Base-by-base conservation (phyloP, 164 flowering plant genomes). In the Euptelea pleiosperma region DNA sequence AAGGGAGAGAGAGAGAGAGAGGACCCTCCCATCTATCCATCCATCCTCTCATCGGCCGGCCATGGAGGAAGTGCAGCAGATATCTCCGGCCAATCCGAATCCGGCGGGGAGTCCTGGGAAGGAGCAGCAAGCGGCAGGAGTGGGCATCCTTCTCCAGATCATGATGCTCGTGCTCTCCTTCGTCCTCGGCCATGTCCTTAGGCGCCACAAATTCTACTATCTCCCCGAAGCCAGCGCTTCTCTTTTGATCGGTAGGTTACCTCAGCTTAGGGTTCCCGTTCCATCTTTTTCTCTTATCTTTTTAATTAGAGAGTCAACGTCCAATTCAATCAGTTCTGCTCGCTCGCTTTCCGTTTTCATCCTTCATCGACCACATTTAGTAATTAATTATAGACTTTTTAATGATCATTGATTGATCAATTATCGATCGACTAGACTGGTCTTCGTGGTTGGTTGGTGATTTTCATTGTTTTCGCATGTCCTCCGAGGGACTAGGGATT, bases 141-240 rank as follows among this genome's bases (percentile, higher is more conserved):
- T 91, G 4, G 99, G 99, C 5, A 91, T 94, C 36, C 89, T 94
- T 12, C 89, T 94, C 2, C 99, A 94, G 87, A 94, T 94, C 68
- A 91, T 91, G 96, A 94, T 94, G 99, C 89, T 94, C 9, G 99
- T 94, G 2, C 81, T 91, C 21, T 89, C 99, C 15, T 94, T 94
- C 73, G 91, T 94, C 28, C 85, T 94, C 41, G 97, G 99, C 30
- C 96, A 94, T 53, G 93, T 91, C 37, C 86, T 94, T 15, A 82
- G 99, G 46, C 95, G 99, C 25, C 92, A 84, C 62, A 84, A 82
- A 40, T 73, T 94, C 73, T 87, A 86, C 57, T 88, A 86, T 63
- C 79, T 94, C 18, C 99, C 99, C 8, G 99, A 94, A 78, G 99
- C 99, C 53, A 90, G 97, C 64, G 99, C 95, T 64, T 91, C 99